Evolutionary conservation across 768 basidiomycete species (phyloP).

Genomic region (Sporobolomyces pararoseus): DNA sequence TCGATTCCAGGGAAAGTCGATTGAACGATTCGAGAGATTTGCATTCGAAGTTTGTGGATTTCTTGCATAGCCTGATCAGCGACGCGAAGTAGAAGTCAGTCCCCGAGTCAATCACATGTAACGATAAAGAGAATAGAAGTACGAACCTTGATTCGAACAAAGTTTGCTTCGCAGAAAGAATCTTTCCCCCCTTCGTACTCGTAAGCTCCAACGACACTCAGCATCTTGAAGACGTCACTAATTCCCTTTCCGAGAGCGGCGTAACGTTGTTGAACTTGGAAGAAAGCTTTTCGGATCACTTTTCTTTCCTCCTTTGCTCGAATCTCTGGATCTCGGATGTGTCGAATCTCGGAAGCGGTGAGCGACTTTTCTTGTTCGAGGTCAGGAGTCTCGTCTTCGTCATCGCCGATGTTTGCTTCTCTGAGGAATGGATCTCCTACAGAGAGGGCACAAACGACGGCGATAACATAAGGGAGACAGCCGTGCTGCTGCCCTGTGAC

Average conservation of each 20-base stretch:
- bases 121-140: background rate
- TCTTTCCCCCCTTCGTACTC: constrained; percentile 79
- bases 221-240: constrained; percentile 79
- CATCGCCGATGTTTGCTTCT: constrained; percentile 59
- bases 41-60: constrained; percentile 87
- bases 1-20: constrained; percentile 68
- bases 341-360: constrained; percentile 52
- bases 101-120: background rate
- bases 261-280: constrained; percentile 77
- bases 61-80: constrained; percentile 91
- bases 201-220: constrained; percentile 95
- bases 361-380: constrained; percentile 49
- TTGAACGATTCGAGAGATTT: constrained; percentile 78
- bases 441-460: constrained; percentile 82
- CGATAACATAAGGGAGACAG: constrained; percentile 84
- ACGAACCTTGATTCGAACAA: constrained; percentile 78
- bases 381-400: constrained; percentile 51
- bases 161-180: constrained; percentile 80
- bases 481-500: constrained; percentile 80
- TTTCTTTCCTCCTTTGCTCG: constrained; percentile 55
- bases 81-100: background rate
- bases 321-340: constrained; percentile 49
- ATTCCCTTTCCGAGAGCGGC: constrained; percentile 69
- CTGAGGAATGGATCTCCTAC: constrained; percentile 94
- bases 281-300: constrained; percentile 69